Percentiles rank a stretch among this genome's conserved stretches.
phyloP scores from a whole-genome alignment of 2,329 filamentous ascomycete genomes.

The Hypoxylon sp. region DNA sequence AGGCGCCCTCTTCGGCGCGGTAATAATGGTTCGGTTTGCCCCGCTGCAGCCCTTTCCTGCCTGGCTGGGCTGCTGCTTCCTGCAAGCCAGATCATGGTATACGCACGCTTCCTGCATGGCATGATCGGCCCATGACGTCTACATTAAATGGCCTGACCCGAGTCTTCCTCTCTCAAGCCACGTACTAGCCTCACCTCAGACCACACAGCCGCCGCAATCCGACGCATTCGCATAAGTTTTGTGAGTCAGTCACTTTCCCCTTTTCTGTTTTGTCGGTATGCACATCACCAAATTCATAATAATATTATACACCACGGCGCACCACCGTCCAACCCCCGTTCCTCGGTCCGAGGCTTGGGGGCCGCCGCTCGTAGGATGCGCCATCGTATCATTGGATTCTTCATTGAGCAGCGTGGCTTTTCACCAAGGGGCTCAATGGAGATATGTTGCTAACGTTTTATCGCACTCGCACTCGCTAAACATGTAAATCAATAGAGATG shows the following conservation, averaged over 20 bases:
- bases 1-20: constrained; percentile 1
- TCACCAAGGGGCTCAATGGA: constrained; percentile 1
- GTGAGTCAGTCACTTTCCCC: neutral
- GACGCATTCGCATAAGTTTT: constrained; percentile 22
- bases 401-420: constrained; percentile 9
- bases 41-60: constrained; percentile 20
- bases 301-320: neutral
- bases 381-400: constrained; percentile 17
- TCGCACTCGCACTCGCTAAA: constrained; percentile 24
- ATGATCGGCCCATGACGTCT: constrained; percentile 46
- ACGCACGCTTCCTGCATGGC: constrained; percentile 37
- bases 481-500: neutral
- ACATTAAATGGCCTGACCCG: constrained; percentile 39
- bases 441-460: neutral
- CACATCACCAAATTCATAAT: constrained; percentile 1
- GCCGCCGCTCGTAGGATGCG: constrained; percentile 8
- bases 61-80: constrained; percentile 3
- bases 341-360: constrained; percentile 16
- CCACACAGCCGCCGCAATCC: constrained; percentile 34
- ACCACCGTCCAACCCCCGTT: neutral
- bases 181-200: constrained; percentile 28
- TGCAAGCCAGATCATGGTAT: constrained; percentile 21
- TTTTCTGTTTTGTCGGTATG: neutral
- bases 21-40: constrained; percentile 19
- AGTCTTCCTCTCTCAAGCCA: constrained; percentile 15